phyloP scores from a whole-genome alignment of 805 yeast species.

The Priceomyces castillae region DNA sequence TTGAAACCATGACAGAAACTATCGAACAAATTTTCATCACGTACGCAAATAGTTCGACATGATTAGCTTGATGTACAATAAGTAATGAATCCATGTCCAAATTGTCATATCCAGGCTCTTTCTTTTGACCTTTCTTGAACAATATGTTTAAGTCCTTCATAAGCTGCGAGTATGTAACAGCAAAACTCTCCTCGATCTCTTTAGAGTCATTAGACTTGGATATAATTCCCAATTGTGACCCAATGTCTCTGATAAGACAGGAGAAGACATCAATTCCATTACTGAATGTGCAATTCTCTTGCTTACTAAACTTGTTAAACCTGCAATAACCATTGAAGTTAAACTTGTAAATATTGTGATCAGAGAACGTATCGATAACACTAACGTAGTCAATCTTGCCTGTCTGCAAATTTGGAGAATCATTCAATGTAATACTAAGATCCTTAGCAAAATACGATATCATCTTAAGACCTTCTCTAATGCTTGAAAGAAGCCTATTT shows the following conservation, averaged over 20 bases:
- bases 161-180: conserved; percentile 34
- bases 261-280: conserved; percentile 48
- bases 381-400: conserved; percentile 12
- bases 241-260: conserved; percentile 50
- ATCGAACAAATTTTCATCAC: conserved; percentile 11
- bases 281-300: conserved; percentile 29
- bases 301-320: conserved; percentile 18
- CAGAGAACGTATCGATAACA: conserved; percentile 45
- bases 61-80: conserved; percentile 12
- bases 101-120: conserved; percentile 10
- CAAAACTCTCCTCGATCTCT: conserved; percentile 40
- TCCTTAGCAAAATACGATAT: conserved; percentile 47
- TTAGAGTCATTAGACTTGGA: conserved; percentile 40
- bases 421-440: conserved; percentile 25
- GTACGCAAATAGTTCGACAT: conserved; percentile 12
- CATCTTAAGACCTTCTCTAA: conserved; percentile 43
- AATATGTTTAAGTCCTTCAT: conserved; percentile 12
- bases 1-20: conserved; percentile 6
- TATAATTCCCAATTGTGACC: conserved; percentile 41
- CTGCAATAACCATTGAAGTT: conserved; percentile 52
- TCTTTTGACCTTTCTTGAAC: conserved; percentile 11
- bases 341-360: conserved; percentile 40
- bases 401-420: background rate
- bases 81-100: conserved; percentile 11
- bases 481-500: conserved; percentile 25